Base-by-base conservation (phyloP, 2,329 filamentous ascomycete species). In the Claviceps sp. region DNA sequence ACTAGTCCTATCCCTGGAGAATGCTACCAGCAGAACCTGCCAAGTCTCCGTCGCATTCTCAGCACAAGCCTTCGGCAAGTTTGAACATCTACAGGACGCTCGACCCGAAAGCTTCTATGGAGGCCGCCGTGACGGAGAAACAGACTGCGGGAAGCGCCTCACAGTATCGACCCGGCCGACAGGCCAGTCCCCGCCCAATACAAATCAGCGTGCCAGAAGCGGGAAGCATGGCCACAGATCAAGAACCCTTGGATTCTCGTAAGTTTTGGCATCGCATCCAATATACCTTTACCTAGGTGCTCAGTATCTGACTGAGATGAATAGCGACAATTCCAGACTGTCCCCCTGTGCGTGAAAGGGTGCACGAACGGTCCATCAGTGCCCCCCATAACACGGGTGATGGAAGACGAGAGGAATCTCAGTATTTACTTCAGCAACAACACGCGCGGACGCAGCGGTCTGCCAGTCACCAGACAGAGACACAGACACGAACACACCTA, bases 241-340 rank as follows among this genome's bases (percentile, higher is more conserved):
- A 84, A 56, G 82, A 85, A 61, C 67, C 79, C 50, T 84, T 85
- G 80, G 82, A 86, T 66, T 85, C 82, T 60, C 82, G 82, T 86
- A 71, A 70, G 82, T 71, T 50, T 10, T 39, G 26, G 46, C 41
- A 16, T 45, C 26, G 41, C 22, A 22, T 16, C 30, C 13, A 10
- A 24, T 11, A 40, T 10, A 48, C 19, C 5, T 16, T 17, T 10
- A 34, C 26, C 19, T 5, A 34, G 5, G 6, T 4, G 42, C 41
- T n/a, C 43, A 46, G 42, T 17, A 17, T 56, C 58, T 65, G 26
- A 64, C 53, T 19, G 6, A 48, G 11, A 37, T 22, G 7, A 30
- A 57, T 26, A 84, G 81, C 82, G 56, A 85, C 82, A 30, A 83
- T 85, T 57, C 82, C 82, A 38, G 81, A 81, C 42, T 75, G 80